Base-by-base conservation (phyloP, 2,329 filamentous ascomycete species). In the Dothiorella sarmentorum region DNA sequence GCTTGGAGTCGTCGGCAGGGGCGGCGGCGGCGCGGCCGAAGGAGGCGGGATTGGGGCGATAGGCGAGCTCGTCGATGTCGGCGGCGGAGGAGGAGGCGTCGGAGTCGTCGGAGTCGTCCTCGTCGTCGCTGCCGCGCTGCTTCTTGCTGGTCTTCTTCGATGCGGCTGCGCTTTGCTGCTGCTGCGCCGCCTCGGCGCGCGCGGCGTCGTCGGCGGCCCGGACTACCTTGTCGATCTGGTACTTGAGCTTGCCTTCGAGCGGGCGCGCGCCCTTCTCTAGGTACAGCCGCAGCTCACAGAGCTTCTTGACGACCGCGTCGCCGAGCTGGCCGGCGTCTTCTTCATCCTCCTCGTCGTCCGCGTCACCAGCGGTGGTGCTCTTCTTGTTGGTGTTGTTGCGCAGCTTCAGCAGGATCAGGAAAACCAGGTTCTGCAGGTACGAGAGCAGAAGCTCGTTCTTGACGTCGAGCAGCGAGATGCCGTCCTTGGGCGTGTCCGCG, bases 391-490 rank as follows among this genome's bases (percentile, higher is more conserved):
- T 62, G 63, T 29, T 69, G 69, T 83, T 82, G 61, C 87, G 83
- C n/a, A 97, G 74, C 68, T 95, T 93, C 35, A 95, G 75, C 1
- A 96, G 78, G 43, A 96, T 88, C 38, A 96, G 78, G 66, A 96
- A 96, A 43, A 94, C 90, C 3, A 97, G 84, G 68, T 96, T 95
- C 68, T 99, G 93, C 0, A 99, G 81, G 74, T 99, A 99, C 3
- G 93, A 93, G 37, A 99, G 85, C 17, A 99, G 85, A n/a, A 99
- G 82, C 71, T 99, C 94, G 75, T 95, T 97, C 78, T 99, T 99
- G 63, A 90, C 86, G 70, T 97, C 91, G 68, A 99, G 86, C 1
- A 99, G 85, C 0, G 94, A 97, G 60, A 99, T 94, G 69, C 94
- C 93, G 67, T 96, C 86, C 63, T 87, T 81, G 1, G 89, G 87